Conservation (phyloP, 805 yeast genomes). For the Nakazawaea siamensis region DNA sequence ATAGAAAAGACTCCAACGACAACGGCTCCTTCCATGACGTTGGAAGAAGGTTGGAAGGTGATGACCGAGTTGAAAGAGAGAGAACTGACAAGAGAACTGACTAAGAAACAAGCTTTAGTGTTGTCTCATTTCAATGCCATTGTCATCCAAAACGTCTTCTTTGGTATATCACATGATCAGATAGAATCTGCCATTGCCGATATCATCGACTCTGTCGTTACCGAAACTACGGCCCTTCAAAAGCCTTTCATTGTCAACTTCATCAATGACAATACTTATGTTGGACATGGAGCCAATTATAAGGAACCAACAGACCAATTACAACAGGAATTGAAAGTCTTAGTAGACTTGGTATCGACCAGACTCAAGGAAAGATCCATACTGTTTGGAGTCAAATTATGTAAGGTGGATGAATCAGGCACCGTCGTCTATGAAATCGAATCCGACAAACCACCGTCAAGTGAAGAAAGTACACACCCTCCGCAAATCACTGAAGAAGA, state of each 20-base stretch:
- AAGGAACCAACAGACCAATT: conserved; percentile 26
- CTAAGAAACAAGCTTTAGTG: conserved; percentile 5
- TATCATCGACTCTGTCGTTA: conserved; percentile 1
- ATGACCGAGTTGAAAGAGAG: conserved; percentile 21
- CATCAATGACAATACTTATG: conserved; percentile 32
- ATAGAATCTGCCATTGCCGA: conserved; percentile 25
- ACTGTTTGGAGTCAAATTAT: conserved; percentile 42
- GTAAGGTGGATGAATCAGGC: conserved; percentile 31
- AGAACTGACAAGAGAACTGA: conserved; percentile 19
- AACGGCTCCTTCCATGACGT: conserved; percentile 32
- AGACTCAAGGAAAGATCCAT: conserved; percentile 30
- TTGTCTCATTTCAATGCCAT: conserved; percentile 39
- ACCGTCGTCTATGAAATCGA: conserved; percentile 22
- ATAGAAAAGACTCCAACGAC: conserved; percentile 30
- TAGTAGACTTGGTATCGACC: conserved; percentile 28
- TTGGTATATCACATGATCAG: conserved; percentile 42
- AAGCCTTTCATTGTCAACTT: conserved; percentile 24
- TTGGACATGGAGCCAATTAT: conserved; percentile 28
- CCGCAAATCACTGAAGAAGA: no score
- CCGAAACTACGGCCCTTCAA: conserved; percentile 10
- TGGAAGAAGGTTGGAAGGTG: conserved; percentile 34
- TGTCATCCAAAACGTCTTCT: conserved; percentile 40
- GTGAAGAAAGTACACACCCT: no score
- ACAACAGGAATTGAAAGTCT: conserved; percentile 32
- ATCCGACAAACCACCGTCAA: no score